Evolutionary conservation across 345 rosid genomes (phyloP).

Genomic region (Pistacia integerrima): DNA sequence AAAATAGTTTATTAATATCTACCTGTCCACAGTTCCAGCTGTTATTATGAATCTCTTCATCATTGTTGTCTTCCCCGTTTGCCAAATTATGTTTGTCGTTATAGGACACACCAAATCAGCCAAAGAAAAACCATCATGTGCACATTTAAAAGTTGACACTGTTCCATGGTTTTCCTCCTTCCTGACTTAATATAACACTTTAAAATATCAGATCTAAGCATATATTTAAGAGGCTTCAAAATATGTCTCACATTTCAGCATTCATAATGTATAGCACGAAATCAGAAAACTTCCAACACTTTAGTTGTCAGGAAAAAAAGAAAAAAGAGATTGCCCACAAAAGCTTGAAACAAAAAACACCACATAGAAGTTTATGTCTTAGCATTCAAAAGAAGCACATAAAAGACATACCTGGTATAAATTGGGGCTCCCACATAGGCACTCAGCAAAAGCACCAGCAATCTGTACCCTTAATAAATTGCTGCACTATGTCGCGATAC

Average conservation of each 20-base stretch:
- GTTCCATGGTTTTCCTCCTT: constrained; percentile 93
- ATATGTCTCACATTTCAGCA: background rate
- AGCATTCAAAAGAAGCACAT: background rate
- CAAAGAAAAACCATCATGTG: constrained; percentile 94
- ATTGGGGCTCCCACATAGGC: constrained; percentile 95
- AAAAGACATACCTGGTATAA: constrained; percentile 70
- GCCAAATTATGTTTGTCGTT: constrained; percentile 88
- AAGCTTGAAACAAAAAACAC: background rate
- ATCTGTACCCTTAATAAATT: constrained; percentile 94
- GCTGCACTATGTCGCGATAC: constrained; percentile 93
- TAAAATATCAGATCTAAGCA: background rate
- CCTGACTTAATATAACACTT: constrained; percentile 43
- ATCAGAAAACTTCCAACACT: background rate
- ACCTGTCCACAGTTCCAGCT: constrained; percentile 99
- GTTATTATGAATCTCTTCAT: constrained; percentile 86
- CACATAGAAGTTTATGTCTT: background rate
- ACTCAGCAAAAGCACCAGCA: constrained; percentile 97
- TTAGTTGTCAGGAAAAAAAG: background rate
- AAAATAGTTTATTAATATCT: background rate
- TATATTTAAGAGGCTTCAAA: background rate
- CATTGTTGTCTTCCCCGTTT: constrained; percentile 93
- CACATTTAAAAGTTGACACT: constrained; percentile 88
- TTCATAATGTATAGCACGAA: background rate
- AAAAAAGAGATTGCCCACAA: too few relatives aligned
- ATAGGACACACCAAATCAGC: constrained; percentile 81